Percentiles rank a stretch among this genome's conserved stretches.
These are phyloP conservation scores for Epichloe festucae DNA, from an alignment of 2,329 filamentous ascomycete genomes.

Conservation along the genomic window DNA sequence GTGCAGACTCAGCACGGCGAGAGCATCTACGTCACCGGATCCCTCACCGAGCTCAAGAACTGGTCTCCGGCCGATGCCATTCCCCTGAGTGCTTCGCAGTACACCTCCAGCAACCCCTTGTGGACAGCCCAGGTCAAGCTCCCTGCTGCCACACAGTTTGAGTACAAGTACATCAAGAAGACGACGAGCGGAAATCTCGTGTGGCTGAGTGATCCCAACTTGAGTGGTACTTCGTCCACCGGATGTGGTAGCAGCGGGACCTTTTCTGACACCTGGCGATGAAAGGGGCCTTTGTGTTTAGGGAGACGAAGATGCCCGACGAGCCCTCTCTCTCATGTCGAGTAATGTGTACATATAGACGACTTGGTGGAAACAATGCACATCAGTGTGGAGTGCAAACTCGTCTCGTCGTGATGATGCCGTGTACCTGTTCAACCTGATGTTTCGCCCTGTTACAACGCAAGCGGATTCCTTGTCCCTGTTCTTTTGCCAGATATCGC, in stretches of 20 bases:
- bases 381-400: too few species aligned
- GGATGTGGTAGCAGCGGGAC: constrained; percentile 1
- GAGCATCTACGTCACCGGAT: constrained; percentile 13
- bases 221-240: constrained; percentile 10
- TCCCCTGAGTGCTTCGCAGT: constrained; percentile 37
- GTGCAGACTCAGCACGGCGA: constrained; percentile 8
- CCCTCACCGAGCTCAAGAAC: constrained; percentile 25
- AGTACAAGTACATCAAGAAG: constrained; percentile 51
- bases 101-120: constrained; percentile 38
- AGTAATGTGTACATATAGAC: too few species aligned
- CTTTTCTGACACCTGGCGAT: constrained; percentile 4
- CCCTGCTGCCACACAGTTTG: constrained; percentile 36
- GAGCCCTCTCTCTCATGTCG: too few species aligned
- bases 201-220: constrained; percentile 44
- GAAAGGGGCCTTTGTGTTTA: background rate
- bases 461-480: too few species aligned
- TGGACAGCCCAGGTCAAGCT: constrained; percentile 42
- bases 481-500: background rate
- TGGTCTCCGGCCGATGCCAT: constrained; percentile 29
- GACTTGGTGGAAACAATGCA: too few species aligned
- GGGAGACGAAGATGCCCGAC: too few species aligned
- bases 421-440: too few species aligned
- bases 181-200: constrained; percentile 33
- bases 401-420: too few species aligned
- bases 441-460: too few species aligned